phyloP scores from a whole-genome alignment of 805 yeast genomes.

The Cyberlindnera mrakii region DNA sequence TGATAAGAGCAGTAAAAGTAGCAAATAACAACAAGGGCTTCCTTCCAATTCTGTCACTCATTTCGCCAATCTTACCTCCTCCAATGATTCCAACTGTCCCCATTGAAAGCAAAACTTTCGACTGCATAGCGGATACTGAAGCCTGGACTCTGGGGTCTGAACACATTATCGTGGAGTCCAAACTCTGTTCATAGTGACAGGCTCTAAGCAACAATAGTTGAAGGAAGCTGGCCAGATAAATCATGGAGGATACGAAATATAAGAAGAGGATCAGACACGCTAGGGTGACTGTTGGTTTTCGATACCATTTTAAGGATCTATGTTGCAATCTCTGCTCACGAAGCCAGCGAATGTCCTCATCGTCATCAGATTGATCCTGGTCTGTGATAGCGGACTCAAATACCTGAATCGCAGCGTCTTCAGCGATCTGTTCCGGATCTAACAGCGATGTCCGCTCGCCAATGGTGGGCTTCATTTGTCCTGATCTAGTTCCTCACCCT shows the following conservation, averaged over 20 bases:
- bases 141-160: slow-evolving; percentile 36
- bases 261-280: slow-evolving; percentile 38
- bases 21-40: slow-evolving; percentile 38
- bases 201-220: slow-evolving; percentile 26
- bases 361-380: slow-evolving; percentile 24
- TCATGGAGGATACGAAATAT: slow-evolving; percentile 35
- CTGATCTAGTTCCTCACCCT: slow-evolving; percentile 4
- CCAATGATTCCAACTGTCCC: slow-evolving; percentile 45
- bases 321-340: slow-evolving; percentile 42
- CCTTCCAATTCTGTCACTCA: slow-evolving; percentile 63
- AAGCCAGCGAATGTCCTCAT: slow-evolving; percentile 42
- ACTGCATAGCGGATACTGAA: slow-evolving; percentile 42
- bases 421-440: slow-evolving; percentile 2
- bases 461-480: too few species aligned
- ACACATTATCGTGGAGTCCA: slow-evolving; percentile 24
- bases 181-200: slow-evolving; percentile 25
- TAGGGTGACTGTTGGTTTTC: slow-evolving; percentile 51
- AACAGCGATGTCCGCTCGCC: background rate
- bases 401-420: slow-evolving; percentile 21
- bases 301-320: slow-evolving; percentile 42
- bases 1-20: slow-evolving; percentile 21
- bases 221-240: slow-evolving; percentile 33
- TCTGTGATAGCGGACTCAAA: slow-evolving; percentile 37
- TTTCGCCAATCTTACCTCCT: slow-evolving; percentile 57
- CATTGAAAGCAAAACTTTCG: slow-evolving; percentile 33